These are phyloP conservation scores for Phialemoniopsis sp. DNA, from an alignment of 2,329 filamentous ascomycete genomes.

Conservation along the genomic window DNA sequence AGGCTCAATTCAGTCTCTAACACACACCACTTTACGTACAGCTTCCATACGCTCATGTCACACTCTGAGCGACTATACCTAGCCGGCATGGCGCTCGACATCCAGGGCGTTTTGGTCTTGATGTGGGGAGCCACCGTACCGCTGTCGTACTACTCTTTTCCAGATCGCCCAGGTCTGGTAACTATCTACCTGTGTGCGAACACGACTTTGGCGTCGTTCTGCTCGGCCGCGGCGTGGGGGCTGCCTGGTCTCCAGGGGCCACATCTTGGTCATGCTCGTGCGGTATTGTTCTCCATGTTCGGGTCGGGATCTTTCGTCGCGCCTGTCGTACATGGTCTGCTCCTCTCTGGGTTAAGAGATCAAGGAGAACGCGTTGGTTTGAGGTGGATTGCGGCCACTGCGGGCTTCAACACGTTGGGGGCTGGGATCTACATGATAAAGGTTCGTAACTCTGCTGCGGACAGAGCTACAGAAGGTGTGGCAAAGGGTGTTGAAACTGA, in stretches of 20 bases:
- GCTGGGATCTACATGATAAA: slow-evolving; percentile 29
- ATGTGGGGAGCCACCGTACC: slow-evolving; percentile 61
- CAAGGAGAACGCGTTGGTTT: slow-evolving; percentile 33
- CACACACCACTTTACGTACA: too few species aligned
- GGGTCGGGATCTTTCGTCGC: slow-evolving; percentile 31
- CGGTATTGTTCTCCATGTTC: slow-evolving; percentile 33
- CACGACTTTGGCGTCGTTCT: slow-evolving; percentile 25
- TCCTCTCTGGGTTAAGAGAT: slow-evolving; percentile 10
- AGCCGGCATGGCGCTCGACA: slow-evolving; percentile 55
- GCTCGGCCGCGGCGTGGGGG: slow-evolving; percentile 29
- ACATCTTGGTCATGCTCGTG: slow-evolving; percentile 29
- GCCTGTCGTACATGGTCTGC: slow-evolving; percentile 31
- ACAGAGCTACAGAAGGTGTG: neutral
- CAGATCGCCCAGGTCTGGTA: slow-evolving; percentile 25
- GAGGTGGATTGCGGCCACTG: slow-evolving; percentile 30
- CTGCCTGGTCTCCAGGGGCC: slow-evolving; percentile 23
- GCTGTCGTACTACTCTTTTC: slow-evolving; percentile 52
- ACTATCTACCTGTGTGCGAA: slow-evolving; percentile 29
- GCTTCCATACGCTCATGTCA: slow-evolving; percentile 53
- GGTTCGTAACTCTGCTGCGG: slow-evolving; percentile 10
- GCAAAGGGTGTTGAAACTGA: neutral
- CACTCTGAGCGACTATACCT: slow-evolving; percentile 44
- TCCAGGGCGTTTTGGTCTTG: slow-evolving; percentile 55
- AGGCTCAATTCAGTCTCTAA: slow-evolving; percentile 1
- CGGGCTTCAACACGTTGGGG: slow-evolving; percentile 29